Percentiles rank a stretch among this genome's conserved stretches.
Evolutionary conservation across 805 yeast species (phyloP).

Genomic region (Wickerhamomyces silvicola): DNA sequence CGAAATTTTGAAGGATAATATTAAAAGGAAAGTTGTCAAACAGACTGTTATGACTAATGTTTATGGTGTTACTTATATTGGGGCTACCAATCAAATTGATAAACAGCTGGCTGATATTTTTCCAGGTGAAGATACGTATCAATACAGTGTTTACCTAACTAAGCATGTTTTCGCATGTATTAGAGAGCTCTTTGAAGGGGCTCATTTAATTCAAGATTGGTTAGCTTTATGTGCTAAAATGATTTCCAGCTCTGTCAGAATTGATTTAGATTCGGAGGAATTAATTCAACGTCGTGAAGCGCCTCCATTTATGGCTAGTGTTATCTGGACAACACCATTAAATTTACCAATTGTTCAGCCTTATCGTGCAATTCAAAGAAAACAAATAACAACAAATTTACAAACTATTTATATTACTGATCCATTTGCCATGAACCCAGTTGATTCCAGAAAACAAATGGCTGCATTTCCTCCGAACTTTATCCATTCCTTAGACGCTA

Average conservation of each 20-base stretch:
- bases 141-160: conserved; percentile 61
- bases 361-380: conserved; percentile 63
- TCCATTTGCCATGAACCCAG: conserved; percentile 78
- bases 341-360: conserved; percentile 98
- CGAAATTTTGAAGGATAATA: conserved; percentile 38
- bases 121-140: conserved; percentile 42
- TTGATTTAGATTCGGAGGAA: conserved; percentile 48
- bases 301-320: conserved; percentile 72
- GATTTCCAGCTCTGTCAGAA: conserved; percentile 69
- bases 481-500: conserved; percentile 92
- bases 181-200: conserved; percentile 81
- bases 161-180: conserved; percentile 75
- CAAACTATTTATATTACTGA: conserved; percentile 85
- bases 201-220: conserved; percentile 96
- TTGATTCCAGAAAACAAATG: conserved; percentile 83
- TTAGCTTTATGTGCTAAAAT: conserved; percentile 77
- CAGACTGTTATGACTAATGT: conserved; percentile 99
- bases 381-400: conserved; percentile 69
- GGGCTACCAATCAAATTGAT: conserved; percentile 85
- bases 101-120: conserved; percentile 63
- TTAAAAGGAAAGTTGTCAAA: conserved; percentile 84
- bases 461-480: conserved; percentile 95
- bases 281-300: conserved; percentile 35
- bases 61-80: conserved; percentile 91
- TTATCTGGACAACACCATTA: conserved; percentile 96